A percentile compares a stretch with the other conserved stretches of the same genome.
Evolutionary conservation across 1,284 basidiomycete genomes (phyloP).

Genomic region (Ustilago crameri): DNA sequence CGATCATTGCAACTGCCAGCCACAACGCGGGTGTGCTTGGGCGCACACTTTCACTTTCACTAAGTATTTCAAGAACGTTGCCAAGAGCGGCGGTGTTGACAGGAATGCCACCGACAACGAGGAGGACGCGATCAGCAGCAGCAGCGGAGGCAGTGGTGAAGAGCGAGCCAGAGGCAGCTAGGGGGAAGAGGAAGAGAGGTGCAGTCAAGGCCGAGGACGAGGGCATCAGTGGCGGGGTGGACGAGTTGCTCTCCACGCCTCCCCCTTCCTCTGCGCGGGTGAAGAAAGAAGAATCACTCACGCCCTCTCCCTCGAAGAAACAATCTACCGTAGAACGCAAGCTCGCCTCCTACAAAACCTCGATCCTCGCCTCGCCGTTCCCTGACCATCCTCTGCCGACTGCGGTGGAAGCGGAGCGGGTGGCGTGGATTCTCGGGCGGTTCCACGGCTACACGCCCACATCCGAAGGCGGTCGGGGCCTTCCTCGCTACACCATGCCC

Average conservation of each 20-base stretch:
- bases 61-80: too few relatives aligned
- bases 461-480: slow-evolving; percentile 34
- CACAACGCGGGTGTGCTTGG: too few relatives aligned
- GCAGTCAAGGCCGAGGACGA: slow-evolving; percentile 15
- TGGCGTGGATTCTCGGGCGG: slow-evolving; percentile 56
- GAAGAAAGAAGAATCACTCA: slow-evolving; percentile 10
- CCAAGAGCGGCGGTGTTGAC: too few relatives aligned
- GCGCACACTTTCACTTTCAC: too few relatives aligned
- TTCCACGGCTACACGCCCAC: slow-evolving; percentile 57
- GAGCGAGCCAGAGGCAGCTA: too few relatives aligned
- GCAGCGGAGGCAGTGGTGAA: too few relatives aligned
- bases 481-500: slow-evolving; percentile 42
- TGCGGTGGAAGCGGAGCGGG: slow-evolving; percentile 49
- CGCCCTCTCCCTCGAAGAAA: slow-evolving; percentile 23
- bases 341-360: slow-evolving; percentile 44
- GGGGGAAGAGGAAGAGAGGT: too few relatives aligned
- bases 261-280: slow-evolving; percentile 1
- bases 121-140: too few relatives aligned
- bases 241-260: too few relatives aligned
- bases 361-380: slow-evolving; percentile 47
- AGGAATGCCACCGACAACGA: too few relatives aligned
- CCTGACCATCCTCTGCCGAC: slow-evolving; percentile 54
- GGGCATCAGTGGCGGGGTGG: too few relatives aligned
- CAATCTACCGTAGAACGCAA: slow-evolving; percentile 47
- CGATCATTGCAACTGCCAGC: not conserved